phyloP scores from a whole-genome alignment of 345 rosid genomes.

The Durio zibethinus region DNA sequence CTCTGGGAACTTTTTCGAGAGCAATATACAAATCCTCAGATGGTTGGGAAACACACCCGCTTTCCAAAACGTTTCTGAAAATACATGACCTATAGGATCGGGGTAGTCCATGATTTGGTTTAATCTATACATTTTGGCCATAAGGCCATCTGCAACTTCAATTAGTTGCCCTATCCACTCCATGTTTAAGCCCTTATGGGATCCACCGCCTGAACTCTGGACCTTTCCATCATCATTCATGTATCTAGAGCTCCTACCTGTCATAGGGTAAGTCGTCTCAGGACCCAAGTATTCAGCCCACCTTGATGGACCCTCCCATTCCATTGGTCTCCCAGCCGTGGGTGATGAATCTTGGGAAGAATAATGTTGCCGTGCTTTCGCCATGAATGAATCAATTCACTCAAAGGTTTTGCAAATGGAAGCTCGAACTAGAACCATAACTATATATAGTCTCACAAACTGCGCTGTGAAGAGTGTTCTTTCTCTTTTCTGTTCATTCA shows the following conservation, averaged over 20 bases:
- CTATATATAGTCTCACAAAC: not conserved
- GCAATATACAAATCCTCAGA: conserved; percentile 81
- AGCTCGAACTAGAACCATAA: not conserved
- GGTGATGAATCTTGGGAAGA: conserved; percentile 59
- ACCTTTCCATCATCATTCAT: conserved; percentile 58
- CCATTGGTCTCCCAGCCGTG: conserved; percentile 61
- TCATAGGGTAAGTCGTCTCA: conserved; percentile 51
- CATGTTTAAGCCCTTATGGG: conserved; percentile 83
- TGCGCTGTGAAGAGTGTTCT: too few relatives aligned
- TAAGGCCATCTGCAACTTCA: conserved; percentile 91
- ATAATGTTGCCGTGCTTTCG: conserved; percentile 59
- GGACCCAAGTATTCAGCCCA: conserved; percentile 97
- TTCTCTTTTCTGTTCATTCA: too few relatives aligned
- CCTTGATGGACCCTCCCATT: conserved; percentile 89
- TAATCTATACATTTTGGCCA: conserved; percentile 94
- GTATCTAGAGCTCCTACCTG: conserved; percentile 56
- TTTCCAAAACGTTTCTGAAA: conserved; percentile 93
- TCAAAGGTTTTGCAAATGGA: conserved; percentile 16
- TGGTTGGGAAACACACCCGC: conserved; percentile 82
- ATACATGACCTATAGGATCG: conserved; percentile 66
- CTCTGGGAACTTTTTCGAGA: conserved; percentile 93
- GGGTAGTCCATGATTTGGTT: conserved; percentile 94
- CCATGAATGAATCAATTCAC: conserved; percentile 43
- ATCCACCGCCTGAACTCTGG: conserved; percentile 57
- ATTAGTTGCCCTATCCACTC: conserved; percentile 89